Evolutionary conservation across 1,139 yeast genomes (phyloP), one percentile per base, ranked within the genome.

Genomic region (Meyerozyma sp.): DNA sequence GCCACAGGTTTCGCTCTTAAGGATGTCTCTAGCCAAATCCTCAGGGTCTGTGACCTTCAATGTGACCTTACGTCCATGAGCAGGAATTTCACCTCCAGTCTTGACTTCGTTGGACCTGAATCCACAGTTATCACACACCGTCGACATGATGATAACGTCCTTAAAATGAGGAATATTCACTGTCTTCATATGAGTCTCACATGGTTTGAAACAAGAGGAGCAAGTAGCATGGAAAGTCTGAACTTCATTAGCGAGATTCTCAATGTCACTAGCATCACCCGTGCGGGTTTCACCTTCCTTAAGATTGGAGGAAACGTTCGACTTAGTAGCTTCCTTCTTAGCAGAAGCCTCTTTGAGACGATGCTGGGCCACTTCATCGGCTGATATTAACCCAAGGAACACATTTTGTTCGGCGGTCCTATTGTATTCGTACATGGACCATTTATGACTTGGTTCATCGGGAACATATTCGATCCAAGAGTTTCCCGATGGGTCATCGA

Each of bases 111-210:
- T 94, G 20, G 96, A 88, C 68, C 88, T 93, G 70, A 87, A 94
- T 30, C 98, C 98, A 70, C 99, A 94, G 53, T 80, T 70, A 36
- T 84, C 91, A 68, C 99, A 94, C 1, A 80, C 84, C 0, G 98
- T 93, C 42, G 95, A 86, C 98, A 94, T 94, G 56, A 94, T 81
- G 49, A 94, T 85, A 39, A 94, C 99, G 54, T 94, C 98, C 66
- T 90, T 91, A 75, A 94, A 94, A 67, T 94, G 98, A 20, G 99
- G 99, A 54, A 94, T 94, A 59, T 89, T 83, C 26, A 94, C 96
- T 32, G 91, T 80, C 70, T 94, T 94, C 98, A 94, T 94, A 62
- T 91, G 95, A 3, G 98, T 93, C 46, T 82, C 87, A 65, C 96
- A 87, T 14, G 82, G 81, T 44, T 75, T 75, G 55, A 75, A 79